Evolutionary conservation across 495 filamentous ascomycete species (phyloP), one percentile per base, ranked within the genome.

Genomic region (Penicillium robsamsonii): DNA sequence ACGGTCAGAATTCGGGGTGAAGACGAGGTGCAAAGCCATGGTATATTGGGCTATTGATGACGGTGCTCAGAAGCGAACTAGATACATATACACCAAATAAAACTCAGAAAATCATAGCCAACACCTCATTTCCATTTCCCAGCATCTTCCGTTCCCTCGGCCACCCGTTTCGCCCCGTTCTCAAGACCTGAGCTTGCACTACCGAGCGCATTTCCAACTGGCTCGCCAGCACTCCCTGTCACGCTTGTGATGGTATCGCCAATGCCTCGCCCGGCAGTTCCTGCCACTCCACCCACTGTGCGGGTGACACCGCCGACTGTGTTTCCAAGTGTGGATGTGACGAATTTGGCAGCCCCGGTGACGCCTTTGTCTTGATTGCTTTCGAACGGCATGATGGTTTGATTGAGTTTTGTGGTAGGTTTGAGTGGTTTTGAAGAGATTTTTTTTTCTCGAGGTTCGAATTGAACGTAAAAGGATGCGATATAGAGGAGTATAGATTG

Each of bases 251-350:
- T 72, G 2, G 83, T 87, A 71, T 87, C 75, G 6, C 85, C 86
- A 3, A 89, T 17, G 0, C 85, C 85, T 13, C 87, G 79, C 7
- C 82, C 80, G 1, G 83, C 84, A 4, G 86, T 86, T 40, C 87
- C 87, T 1, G 87, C 79, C 1, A 91, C 79, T 35, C 83, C 84
- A 27, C 88, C 88, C 7, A 84, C 81, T 1, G 87, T 90, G 55
- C 85, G 84, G 3, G 84, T 80, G 24, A 80, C 63, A 12, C 78
- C 84, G 5, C 85, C 85, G 13, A 90, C 80, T 1, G 84, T 83
- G 65, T 83, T 83, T 44, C 86, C 87, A 9, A 69, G 73, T 62
- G 78, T 79, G 4, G 75, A 79, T 13, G 77, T 80, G 40, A 76
- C 75, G 59, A 76, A 77, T 55, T 74, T 75, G 55, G 76, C 62